Evolutionary conservation across 352 stramenopile genomes (phyloP), one percentile per base, ranked within the genome.

Genomic region (Phytopythium ostracodes): DNA sequence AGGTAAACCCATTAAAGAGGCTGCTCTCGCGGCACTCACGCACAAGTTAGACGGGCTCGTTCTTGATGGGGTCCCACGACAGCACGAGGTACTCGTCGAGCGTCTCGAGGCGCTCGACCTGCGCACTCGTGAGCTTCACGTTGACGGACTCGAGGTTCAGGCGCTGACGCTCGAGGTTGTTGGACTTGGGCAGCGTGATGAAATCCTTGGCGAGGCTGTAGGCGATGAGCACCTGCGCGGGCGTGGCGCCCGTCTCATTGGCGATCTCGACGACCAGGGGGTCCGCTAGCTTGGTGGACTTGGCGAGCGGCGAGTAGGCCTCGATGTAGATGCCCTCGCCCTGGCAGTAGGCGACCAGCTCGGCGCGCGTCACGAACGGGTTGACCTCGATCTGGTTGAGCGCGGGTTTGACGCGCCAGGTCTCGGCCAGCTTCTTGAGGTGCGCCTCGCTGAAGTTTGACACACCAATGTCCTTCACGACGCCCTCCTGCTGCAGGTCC

Each of bases 361-460:
- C 85, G 42, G 49, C 57, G 17, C 81, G 75, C 7, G 75, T 73
- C 11, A 84, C 62, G 62, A 78, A 95, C 18, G 83, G 83, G 62
- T 88, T 73, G 58, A 90, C 72, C 56, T 88, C 74, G 35, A 94
- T 79, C 63, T 94, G 83, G 73, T 94, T 91, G 56, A 91, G 79
- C 15, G 79, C 78, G 0, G 84, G 80, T 47, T 73, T 75, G 24
- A 72, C 72, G 9, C 57, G 60, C 53, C 66, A 72, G 22, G 77
- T 75, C 43, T 76, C 61, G 44, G 88, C 79, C 1, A 96, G 65
- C 52, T 87, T 83, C 61, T 85, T 63, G 33, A 96, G 73, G 65
- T 97, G 88, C 14, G 67, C 72, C 29, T 85, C 60, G 15, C 77
- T 67, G 71, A 93, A 96, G 66, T 97, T 97, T 36, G 75, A 92